Percentiles rank a stretch among this genome's conserved stretches.
Evolutionary conservation across 2,329 filamentous ascomycete genomes (phyloP).

Genomic region (Colletotrichum sansevieriae): DNA sequence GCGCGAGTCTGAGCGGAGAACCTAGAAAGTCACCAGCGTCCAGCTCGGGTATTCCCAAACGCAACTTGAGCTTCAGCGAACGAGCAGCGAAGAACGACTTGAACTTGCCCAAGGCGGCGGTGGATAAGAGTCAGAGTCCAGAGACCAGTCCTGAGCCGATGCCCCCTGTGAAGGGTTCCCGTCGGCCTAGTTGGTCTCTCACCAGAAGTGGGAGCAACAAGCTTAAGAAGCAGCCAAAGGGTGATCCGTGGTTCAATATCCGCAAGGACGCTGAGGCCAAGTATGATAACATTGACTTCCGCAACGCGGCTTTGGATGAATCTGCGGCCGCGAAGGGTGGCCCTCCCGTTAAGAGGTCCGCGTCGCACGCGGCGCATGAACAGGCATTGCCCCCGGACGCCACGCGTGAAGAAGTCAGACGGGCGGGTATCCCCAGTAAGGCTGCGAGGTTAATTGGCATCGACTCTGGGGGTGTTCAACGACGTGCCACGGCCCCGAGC

Average conservation of each 20-base stretch:
- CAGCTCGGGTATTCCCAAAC: constrained; percentile 57
- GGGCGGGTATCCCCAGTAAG: constrained; percentile 38
- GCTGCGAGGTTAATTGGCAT: constrained; percentile 42
- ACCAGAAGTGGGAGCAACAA: constrained; percentile 69
- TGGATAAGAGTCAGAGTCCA: constrained; percentile 18
- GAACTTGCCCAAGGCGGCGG: constrained; percentile 48
- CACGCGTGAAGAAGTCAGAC: constrained; percentile 17
- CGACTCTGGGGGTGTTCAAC: constrained; percentile 36
- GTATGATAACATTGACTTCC: constrained; percentile 47
- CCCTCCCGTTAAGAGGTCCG: constrained; percentile 33
- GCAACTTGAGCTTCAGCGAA: constrained; percentile 73
- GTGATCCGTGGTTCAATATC: constrained; percentile 61
- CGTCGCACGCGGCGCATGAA: constrained; percentile 45
- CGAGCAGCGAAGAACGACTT: constrained; percentile 62
- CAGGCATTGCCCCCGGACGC: constrained; percentile 52
- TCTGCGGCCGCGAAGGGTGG: constrained; percentile 41
- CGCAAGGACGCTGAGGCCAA: constrained; percentile 59
- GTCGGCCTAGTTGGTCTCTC: constrained; percentile 50
- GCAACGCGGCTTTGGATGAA: constrained; percentile 43
- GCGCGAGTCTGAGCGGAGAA: constrained; percentile 42
- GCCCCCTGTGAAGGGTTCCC: constrained; percentile 47
- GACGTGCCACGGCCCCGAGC: constrained; percentile 39
- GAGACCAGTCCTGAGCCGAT: constrained; percentile 44
- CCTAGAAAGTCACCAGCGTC: constrained; percentile 18
- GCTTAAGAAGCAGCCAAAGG: constrained; percentile 68